Evolutionary conservation across 768 basidiomycete genomes (phyloP).

Genomic region (Dictyophora rubrovolvata): DNA sequence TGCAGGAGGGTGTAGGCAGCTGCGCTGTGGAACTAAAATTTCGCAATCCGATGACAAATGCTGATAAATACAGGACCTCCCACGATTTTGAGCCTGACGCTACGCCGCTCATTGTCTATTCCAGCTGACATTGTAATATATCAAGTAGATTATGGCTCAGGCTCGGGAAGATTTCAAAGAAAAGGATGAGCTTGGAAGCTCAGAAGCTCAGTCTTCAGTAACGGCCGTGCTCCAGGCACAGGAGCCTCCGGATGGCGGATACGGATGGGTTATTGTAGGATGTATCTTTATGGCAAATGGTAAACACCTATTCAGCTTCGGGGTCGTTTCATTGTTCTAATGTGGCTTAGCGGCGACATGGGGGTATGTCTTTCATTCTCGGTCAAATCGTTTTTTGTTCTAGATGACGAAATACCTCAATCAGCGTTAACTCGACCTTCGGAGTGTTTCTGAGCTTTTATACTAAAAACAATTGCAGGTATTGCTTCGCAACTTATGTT

Average conservation of each 20-base stretch:
- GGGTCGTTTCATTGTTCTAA: not conserved
- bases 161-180: too few relatives aligned
- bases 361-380: not conserved
- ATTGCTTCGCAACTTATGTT: not conserved
- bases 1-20: too few relatives aligned
- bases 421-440: not conserved
- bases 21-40: too few relatives aligned
- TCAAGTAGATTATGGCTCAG: too few relatives aligned
- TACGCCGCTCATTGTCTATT: too few relatives aligned
- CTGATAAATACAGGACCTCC: too few relatives aligned
- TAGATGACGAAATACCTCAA: not conserved
- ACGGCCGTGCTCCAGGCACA: not conserved
- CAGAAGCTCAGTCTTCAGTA: too few relatives aligned
- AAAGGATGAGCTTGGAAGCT: too few relatives aligned
- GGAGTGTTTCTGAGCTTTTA: not conserved
- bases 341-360: not conserved
- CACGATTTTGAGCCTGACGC: too few relatives aligned
- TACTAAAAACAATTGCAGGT: not conserved
- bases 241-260: conserved; percentile 23
- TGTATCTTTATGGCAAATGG: conserved; percentile 18
- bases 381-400: not conserved
- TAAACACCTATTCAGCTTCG: conserved; percentile 10
- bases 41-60: too few relatives aligned
- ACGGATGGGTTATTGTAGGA: conserved; percentile 23
- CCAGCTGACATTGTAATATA: too few relatives aligned